phyloP scores from a whole-genome alignment of 2,329 filamentous ascomycete species.

The Pseudocercospora macadamiae region DNA sequence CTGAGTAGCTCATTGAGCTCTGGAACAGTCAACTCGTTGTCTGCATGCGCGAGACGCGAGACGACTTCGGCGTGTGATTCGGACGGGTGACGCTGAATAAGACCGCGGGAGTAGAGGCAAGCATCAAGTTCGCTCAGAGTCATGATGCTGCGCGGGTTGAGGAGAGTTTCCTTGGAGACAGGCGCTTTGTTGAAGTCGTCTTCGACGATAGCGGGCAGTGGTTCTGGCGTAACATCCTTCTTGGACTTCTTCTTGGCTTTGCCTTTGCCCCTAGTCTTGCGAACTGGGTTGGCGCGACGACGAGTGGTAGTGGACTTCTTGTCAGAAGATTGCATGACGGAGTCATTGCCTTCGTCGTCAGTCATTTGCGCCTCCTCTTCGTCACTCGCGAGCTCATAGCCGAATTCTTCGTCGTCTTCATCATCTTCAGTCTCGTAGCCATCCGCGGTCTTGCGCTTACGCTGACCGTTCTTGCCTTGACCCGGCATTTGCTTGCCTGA shows the following conservation, averaged over 20 bases:
- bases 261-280: slow-evolving; percentile 3
- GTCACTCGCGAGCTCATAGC: slow-evolving; percentile 10
- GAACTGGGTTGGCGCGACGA: slow-evolving; percentile 9
- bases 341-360: slow-evolving; percentile 3
- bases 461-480: background rate
- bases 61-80: slow-evolving; percentile 36
- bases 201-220: background rate
- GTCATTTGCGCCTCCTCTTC: slow-evolving; percentile 19
- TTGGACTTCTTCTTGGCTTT: too few species aligned
- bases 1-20: slow-evolving; percentile 26
- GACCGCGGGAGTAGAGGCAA: slow-evolving; percentile 30
- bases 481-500: slow-evolving; percentile 22
- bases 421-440: slow-evolving; percentile 14
- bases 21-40: slow-evolving; percentile 21
- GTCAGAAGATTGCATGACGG: slow-evolving; percentile 3
- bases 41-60: slow-evolving; percentile 30
- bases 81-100: slow-evolving; percentile 20
- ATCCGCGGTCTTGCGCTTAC: slow-evolving; percentile 15
- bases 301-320: slow-evolving; percentile 11
- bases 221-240: too few species aligned
- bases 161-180: slow-evolving; percentile 30
- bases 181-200: slow-evolving; percentile 7
- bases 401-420: slow-evolving; percentile 21
- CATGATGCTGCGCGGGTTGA: slow-evolving; percentile 34
- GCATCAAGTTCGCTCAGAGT: slow-evolving; percentile 31